Base-by-base conservation (phyloP, 441 rosid species). In the Capsella rubella region DNA sequence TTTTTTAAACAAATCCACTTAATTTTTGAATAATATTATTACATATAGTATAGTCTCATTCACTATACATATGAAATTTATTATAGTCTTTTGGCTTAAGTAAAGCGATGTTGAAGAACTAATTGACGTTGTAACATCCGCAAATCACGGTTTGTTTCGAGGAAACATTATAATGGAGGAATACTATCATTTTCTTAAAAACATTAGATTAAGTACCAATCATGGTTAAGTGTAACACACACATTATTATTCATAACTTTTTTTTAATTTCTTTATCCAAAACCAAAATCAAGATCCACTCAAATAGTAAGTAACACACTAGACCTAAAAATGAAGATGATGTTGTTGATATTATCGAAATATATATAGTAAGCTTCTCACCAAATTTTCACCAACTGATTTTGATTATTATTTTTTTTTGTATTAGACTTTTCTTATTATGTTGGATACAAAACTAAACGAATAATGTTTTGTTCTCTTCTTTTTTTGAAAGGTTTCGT, bases 121-220 rank as follows among this genome's bases (percentile, higher is more conserved):
- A 71, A 71, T 66, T 71, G 73, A 77, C 76, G 77, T 66, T 46
- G 73, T 16, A 72, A 71, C 76, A 21, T 77, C 80, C 80, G 80
- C 15, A 77, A 77, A 77, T 77, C 73, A 77, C 80, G 80, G 77
- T 77, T 72, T 45, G 45, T 66, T 59, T 66, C 77, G 46, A 13
- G 73, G 72, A 76, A 76, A 71, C 76, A 64, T 8, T 69, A 70
- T 69, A 28, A 75, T 75, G 57, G 43, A 72, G 57, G 43, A 72
- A 29, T 8, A 34, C 37, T 62, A 29, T 52, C 9, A 54, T 73
- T 65, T 67, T 58, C 60, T 58, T 60, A 53, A 62, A 63, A 54
- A 64, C 3, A 31, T 49, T 64, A 76, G 56, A 34, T 69, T 62
- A 61, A 62, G 75, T 69, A 69, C 75, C 60, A 76, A 64, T 69